Base-by-base conservation (phyloP, 768 basidiomycete genomes). In the Leccinum olivaceopallidum region DNA sequence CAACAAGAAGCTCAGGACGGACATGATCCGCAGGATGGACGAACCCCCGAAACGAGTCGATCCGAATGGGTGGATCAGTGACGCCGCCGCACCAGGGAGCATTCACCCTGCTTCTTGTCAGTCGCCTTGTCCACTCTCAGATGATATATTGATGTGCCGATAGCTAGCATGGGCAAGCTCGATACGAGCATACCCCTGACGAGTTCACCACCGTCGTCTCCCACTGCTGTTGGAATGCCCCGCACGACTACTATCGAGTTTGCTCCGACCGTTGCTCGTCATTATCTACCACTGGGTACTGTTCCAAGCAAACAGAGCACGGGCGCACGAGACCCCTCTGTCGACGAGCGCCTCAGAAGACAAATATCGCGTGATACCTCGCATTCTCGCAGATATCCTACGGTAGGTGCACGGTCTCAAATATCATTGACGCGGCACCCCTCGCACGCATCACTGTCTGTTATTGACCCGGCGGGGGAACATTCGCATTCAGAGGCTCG, bases 11-110 rank as follows among this genome's bases (percentile, higher is more conserved):
- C 60, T 94, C 6, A 76, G 82, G 53, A 78, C 88, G 26, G 85
- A 91, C 57, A 92, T 93, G 90, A 92, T 94, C 58, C 82, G 85
- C 32, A 79, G 91, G 54, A 81, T 89, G 78, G 84, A 90, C 59
- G 82, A 81, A 52, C 81, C 84, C 1, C 89, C 88, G 6, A 85
- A 84, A 68, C 83, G 82, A 2, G 79, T 93, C 26, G 82, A 92
- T 67, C 91, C 91, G 4, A 92, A 84, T 64, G 90, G 91, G 6
- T 84, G 80, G 82, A 80, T 91, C 24, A 84, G 80, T 57, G 82
- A 85, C 60, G 80, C 77, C 22, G 74, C 73, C 5, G 55, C 62
- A 20, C 67, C 58, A 3, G 60, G 56, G 55, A 48, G 42, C 10
- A 42, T 18, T 39, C 56, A 24, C 12, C 52, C 22, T 1, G 28